A percentile compares a stretch with the other conserved stretches of the same genome.
phyloP scores from a whole-genome alignment of 1,284 basidiomycete genomes.

The Rugosomyces carneus region DNA sequence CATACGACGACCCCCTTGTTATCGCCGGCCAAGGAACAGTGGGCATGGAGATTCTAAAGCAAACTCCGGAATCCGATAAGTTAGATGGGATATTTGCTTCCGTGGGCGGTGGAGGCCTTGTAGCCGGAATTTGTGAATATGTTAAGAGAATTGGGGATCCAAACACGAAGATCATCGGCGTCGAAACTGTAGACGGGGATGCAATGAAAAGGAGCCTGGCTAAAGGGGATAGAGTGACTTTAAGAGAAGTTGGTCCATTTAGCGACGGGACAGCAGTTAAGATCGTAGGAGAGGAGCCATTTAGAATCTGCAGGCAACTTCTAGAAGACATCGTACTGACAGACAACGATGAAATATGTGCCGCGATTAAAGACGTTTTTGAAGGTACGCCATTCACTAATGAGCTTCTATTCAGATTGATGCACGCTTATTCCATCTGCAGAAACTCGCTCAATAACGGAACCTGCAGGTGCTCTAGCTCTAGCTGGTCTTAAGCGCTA shows the following conservation, averaged over 20 bases:
- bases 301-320: slow-evolving; percentile 83
- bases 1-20: slow-evolving; percentile 95
- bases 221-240: slow-evolving; percentile 73
- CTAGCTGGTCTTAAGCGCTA: slow-evolving; percentile 91
- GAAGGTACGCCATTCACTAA: slow-evolving; percentile 60
- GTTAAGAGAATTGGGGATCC: slow-evolving; percentile 92
- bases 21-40: slow-evolving; percentile 98
- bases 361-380: slow-evolving; percentile 98
- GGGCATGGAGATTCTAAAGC: slow-evolving; percentile 91
- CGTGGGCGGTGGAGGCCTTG: slow-evolving; percentile 90
- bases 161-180: slow-evolving; percentile 78
- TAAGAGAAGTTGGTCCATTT: slow-evolving; percentile 93
- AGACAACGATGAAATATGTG: slow-evolving; percentile 96
- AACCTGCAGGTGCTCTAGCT: slow-evolving; percentile 94
- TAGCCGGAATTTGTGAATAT: slow-evolving; percentile 88
- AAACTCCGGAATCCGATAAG: slow-evolving; percentile 66
- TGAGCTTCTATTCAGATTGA: not conserved
- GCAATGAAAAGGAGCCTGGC: slow-evolving; percentile 83
- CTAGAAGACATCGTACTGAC: slow-evolving; percentile 86
- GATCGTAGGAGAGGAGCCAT: slow-evolving; percentile 92
- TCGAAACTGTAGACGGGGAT: slow-evolving; percentile 95
- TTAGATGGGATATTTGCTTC: slow-evolving; percentile 88
- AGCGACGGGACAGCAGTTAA: slow-evolving; percentile 99
- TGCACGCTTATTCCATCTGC: not conserved
- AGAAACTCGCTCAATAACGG: slow-evolving; percentile 94